Evolutionary conservation across 1,284 basidiomycete species (phyloP).

Genomic region (Volvariella surrecta): DNA sequence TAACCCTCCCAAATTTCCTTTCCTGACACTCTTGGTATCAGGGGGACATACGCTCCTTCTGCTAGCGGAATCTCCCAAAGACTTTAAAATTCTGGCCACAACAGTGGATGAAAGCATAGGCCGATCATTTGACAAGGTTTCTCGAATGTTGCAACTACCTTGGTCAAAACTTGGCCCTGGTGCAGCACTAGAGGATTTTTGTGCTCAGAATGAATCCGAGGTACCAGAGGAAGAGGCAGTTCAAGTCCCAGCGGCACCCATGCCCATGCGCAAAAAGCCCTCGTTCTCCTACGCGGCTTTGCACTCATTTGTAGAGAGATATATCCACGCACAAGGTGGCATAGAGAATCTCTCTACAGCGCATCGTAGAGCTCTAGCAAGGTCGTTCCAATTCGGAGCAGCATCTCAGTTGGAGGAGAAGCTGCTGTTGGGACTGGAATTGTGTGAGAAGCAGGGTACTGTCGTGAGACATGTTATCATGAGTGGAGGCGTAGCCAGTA

Average conservation of each 20-base stretch:
- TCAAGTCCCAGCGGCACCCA: slow-evolving; percentile 32
- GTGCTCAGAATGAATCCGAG: slow-evolving; percentile 23
- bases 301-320: slow-evolving; percentile 55
- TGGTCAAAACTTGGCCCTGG: slow-evolving; percentile 62
- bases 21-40: slow-evolving; percentile 80
- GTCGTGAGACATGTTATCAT: slow-evolving; percentile 58
- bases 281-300: slow-evolving; percentile 75
- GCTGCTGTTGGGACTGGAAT: slow-evolving; percentile 49
- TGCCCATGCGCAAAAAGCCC: slow-evolving; percentile 47
- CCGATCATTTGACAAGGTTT: slow-evolving; percentile 73
- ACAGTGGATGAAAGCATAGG: slow-evolving; percentile 77
- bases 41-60: slow-evolving; percentile 90
- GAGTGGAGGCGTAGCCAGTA: slow-evolving; percentile 89
- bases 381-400: slow-evolving; percentile 67
- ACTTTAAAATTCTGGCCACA: slow-evolving; percentile 69
- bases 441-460: slow-evolving; percentile 32
- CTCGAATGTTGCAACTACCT: slow-evolving; percentile 57
- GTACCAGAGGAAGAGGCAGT: slow-evolving; percentile 12
- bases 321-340: slow-evolving; percentile 31
- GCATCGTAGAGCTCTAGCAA: slow-evolving; percentile 43
- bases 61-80: slow-evolving; percentile 49
- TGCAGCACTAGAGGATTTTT: slow-evolving; percentile 70
- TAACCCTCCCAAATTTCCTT: slow-evolving; percentile 66
- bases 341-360: slow-evolving; percentile 24
- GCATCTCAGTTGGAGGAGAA: slow-evolving; percentile 73